Conservation (phyloP, 768 basidiomycete species). For the Boletales sp. region DNA sequence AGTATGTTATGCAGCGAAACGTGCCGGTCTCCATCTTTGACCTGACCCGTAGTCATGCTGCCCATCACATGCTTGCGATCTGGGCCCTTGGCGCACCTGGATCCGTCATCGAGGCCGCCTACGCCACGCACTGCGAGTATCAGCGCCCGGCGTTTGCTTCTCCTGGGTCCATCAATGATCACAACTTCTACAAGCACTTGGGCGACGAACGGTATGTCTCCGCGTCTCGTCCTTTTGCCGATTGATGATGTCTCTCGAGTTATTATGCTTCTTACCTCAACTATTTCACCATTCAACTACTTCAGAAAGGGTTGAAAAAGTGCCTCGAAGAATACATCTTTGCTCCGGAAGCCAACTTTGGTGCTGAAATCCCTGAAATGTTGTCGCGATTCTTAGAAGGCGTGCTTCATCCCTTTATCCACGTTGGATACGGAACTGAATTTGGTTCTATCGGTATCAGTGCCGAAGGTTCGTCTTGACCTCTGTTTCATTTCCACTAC, state of each 20-base stretch:
- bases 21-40: slow-evolving; percentile 10
- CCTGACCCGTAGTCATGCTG: slow-evolving; percentile 43
- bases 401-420: slow-evolving; percentile 62
- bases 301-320: slow-evolving; percentile 38
- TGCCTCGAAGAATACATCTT: slow-evolving; percentile 59
- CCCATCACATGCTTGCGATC: slow-evolving; percentile 55
- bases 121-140: slow-evolving; percentile 37
- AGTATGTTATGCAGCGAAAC: slow-evolving; percentile 16
- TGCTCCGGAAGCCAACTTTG: slow-evolving; percentile 43
- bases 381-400: slow-evolving; percentile 53
- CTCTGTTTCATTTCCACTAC: slow-evolving; percentile 36
- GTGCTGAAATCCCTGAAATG: slow-evolving; percentile 36
- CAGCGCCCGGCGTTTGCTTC: slow-evolving; percentile 34
- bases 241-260: slow-evolving; percentile 28
- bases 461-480: slow-evolving; percentile 49
- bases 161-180: slow-evolving; percentile 16
- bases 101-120: slow-evolving; percentile 40
- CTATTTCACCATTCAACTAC: slow-evolving; percentile 47
- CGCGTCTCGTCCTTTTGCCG: neutral
- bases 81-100: slow-evolving; percentile 57
- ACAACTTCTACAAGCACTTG: slow-evolving; percentile 53
- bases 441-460: slow-evolving; percentile 56
- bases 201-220: slow-evolving; percentile 49
- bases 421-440: slow-evolving; percentile 59
- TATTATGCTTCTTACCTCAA: slow-evolving; percentile 57